Evolutionary conservation across 352 stramenopile species (phyloP).

Genomic region (Phytopythium aichiense): DNA sequence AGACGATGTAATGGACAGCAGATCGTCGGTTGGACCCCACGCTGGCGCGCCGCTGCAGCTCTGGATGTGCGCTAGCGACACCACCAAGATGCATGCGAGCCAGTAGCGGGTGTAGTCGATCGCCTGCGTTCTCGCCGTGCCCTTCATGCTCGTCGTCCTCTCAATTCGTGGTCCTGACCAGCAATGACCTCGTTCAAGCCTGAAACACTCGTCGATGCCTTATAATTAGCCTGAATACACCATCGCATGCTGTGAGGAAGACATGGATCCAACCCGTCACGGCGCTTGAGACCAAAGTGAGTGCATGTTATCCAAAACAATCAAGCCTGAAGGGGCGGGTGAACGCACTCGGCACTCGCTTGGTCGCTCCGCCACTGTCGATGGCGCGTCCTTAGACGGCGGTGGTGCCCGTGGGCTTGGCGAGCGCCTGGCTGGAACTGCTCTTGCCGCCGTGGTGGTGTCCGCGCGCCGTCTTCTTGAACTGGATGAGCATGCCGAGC

Average conservation of each 20-base stretch:
- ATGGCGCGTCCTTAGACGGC: conserved; percentile 13
- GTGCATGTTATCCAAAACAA: background rate
- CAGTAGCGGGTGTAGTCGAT: background rate
- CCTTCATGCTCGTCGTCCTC: background rate
- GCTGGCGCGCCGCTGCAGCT: background rate
- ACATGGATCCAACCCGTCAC: background rate
- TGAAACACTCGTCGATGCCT: background rate
- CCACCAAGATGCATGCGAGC: background rate
- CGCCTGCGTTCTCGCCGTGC: background rate
- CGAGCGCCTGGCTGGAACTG: conserved; percentile 20
- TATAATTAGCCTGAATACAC: background rate
- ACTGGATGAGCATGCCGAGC: conserved; percentile 55
- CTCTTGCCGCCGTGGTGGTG: conserved; percentile 38
- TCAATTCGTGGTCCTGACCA: background rate
- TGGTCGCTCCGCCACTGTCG: background rate
- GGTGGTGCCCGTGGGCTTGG: conserved; percentile 20
- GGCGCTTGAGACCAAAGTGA: background rate
- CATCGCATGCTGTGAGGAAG: background rate
- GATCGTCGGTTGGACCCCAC: background rate
- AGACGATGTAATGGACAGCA: background rate
- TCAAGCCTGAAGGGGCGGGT: background rate
- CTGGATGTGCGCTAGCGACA: background rate
- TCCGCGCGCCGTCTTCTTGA: conserved; percentile 53
- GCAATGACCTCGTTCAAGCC: background rate
- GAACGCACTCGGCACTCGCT: no score